Evolutionary conservation across 345 rosid genomes (phyloP).

Genomic region (Aquilaria yunnanensis): DNA sequence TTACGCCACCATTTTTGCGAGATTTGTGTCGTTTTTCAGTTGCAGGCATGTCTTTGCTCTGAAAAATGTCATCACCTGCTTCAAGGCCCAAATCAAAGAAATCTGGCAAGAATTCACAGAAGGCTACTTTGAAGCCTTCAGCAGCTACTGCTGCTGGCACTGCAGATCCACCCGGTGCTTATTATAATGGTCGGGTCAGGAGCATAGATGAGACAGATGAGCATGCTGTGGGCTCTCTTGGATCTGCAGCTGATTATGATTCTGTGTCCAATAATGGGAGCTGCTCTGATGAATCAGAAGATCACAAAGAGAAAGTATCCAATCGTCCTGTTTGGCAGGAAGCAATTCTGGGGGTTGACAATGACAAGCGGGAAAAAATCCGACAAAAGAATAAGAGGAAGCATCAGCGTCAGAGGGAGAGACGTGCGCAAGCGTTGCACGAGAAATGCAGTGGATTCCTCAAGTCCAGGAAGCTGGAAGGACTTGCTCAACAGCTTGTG

Average conservation of each 20-base stretch:
- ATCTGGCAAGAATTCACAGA: conserved; percentile 58
- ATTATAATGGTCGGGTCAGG: conserved; percentile 65
- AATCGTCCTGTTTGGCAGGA: conserved; percentile 42
- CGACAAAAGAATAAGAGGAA: conserved; percentile 91
- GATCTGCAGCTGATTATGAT: conserved; percentile 62
- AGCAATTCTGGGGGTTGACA: conserved; percentile 59
- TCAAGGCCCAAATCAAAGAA: conserved; percentile 67
- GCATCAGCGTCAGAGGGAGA: conserved; percentile 91
- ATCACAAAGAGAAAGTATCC: conserved; percentile 59
- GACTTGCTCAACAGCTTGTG: conserved; percentile 75
- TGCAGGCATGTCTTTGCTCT: conserved; percentile 4
- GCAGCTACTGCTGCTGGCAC: conserved; percentile 40
- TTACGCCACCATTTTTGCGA: no score
- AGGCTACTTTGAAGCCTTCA: conserved; percentile 46
- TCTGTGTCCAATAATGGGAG: conserved; percentile 79
- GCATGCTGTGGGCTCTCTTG: conserved; percentile 31
- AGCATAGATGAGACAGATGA: conserved; percentile 74
- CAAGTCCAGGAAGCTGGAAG: conserved; percentile 85
- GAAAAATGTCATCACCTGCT: conserved; percentile 51
- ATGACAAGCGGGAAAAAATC: conserved; percentile 74
- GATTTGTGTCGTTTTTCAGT: neutral
- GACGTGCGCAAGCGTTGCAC: conserved; percentile 76
- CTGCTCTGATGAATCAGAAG: conserved; percentile 95
- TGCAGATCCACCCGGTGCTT: conserved; percentile 61
- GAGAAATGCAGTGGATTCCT: conserved; percentile 74